A percentile compares a stretch with the other conserved stretches of the same genome.
phyloP scores from a whole-genome alignment of 441 rosid species.

The Melianthus villosus region DNA sequence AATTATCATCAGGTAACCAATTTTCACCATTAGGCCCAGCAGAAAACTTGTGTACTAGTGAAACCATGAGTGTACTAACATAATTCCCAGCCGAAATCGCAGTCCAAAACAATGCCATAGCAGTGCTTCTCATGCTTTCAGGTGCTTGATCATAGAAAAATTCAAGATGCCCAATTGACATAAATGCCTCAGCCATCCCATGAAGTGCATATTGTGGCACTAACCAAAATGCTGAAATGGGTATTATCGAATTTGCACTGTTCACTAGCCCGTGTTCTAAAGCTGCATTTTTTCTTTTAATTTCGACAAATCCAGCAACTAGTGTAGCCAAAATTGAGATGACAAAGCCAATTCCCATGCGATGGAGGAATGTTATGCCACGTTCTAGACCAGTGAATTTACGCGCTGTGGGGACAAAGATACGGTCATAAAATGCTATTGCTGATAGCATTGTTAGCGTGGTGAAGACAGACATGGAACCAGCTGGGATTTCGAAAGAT shows the following conservation, averaged over 20 bases:
- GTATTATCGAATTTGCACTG: slow-evolving; percentile 32
- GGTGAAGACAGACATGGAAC: too few relatives aligned
- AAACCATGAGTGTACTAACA: too few relatives aligned
- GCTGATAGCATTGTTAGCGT: too few relatives aligned
- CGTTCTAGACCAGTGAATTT: slow-evolving; percentile 50
- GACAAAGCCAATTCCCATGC: slow-evolving; percentile 62
- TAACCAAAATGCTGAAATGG: slow-evolving; percentile 51
- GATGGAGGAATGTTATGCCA: slow-evolving; percentile 67
- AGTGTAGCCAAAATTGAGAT: slow-evolving; percentile 47
- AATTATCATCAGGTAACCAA: slow-evolving; percentile 60
- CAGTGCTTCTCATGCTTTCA: slow-evolving; percentile 86
- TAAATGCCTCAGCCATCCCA: slow-evolving; percentile 72
- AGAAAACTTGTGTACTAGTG: too few relatives aligned
- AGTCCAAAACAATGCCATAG: too few relatives aligned
- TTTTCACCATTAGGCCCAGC: slow-evolving; percentile 66
- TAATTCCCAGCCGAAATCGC: slow-evolving; percentile 70
- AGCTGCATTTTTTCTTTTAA: slow-evolving; percentile 47
- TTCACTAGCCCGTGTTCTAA: slow-evolving; percentile 33
- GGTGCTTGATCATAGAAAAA: slow-evolving; percentile 93
- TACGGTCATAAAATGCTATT: too few relatives aligned
- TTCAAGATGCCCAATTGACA: slow-evolving; percentile 66
- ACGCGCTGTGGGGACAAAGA: slow-evolving; percentile 8
- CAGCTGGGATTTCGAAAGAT: too few relatives aligned
- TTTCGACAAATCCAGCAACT: slow-evolving; percentile 26
- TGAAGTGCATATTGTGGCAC: slow-evolving; percentile 73